Evolutionary conservation across 805 yeast genomes (phyloP).

Genomic region (Zygoascus biomembranicola): DNA sequence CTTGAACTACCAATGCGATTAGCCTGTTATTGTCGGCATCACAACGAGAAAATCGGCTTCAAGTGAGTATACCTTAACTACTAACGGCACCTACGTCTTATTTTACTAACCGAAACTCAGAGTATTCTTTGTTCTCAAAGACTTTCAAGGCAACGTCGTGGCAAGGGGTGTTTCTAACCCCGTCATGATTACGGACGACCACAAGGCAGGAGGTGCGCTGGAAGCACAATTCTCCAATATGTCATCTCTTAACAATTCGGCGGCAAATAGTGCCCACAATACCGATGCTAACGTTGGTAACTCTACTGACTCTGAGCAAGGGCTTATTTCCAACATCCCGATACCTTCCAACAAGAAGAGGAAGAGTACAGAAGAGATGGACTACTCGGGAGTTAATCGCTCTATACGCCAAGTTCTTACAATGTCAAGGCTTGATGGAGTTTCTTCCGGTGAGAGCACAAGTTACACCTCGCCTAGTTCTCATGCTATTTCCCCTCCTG

Average conservation of each 20-base stretch:
- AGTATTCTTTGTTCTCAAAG: slow-evolving; percentile 43
- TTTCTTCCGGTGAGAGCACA: not conserved
- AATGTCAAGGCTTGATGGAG: not conserved
- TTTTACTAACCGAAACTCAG: too few species aligned
- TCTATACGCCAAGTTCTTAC: not conserved
- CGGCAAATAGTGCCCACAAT: not conserved
- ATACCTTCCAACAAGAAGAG: not conserved
- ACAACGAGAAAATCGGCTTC: slow-evolving; percentile 82
- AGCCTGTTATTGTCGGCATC: slow-evolving; percentile 90
- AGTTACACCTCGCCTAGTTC: slow-evolving; percentile 3
- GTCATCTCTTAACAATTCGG: not conserved
- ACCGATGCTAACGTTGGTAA: not conserved
- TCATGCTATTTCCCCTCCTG: slow-evolving; percentile 3
- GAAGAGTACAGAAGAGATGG: not conserved
- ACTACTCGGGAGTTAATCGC: not conserved
- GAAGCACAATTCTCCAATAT: slow-evolving; percentile 15
- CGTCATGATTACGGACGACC: slow-evolving; percentile 91
- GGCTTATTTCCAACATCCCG: not conserved
- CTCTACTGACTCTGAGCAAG: not conserved
- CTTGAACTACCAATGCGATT: slow-evolving; percentile 36
- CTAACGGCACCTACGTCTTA: too few species aligned
- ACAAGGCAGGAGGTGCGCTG: slow-evolving; percentile 42
- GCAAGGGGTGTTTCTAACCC: slow-evolving; percentile 66
- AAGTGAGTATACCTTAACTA: slow-evolving; percentile 22
- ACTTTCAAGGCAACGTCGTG: slow-evolving; percentile 51